These are phyloP conservation scores for Schoenoplectus tabernaemontani DNA, from an alignment of 202 grass and related monocot genomes.

Conservation along the genomic window DNA sequence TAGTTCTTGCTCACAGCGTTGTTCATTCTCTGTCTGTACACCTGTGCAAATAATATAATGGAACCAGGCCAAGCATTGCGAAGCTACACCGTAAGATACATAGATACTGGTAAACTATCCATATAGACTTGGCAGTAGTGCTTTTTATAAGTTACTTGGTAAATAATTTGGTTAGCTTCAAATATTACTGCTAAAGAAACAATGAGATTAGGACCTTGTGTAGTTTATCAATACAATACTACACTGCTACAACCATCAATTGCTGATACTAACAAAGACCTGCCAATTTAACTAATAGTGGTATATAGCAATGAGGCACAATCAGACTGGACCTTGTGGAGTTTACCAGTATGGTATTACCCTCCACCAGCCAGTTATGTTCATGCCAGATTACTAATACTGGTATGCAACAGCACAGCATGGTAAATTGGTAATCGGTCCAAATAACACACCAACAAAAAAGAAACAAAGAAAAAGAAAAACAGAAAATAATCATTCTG, in stretches of 20 bases:
- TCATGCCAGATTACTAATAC: background rate
- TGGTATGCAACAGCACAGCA: background rate
- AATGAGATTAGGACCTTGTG: too few relatives aligned
- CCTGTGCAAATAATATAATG: slow-evolving; percentile 32
- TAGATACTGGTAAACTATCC: too few relatives aligned
- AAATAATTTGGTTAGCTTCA: too few relatives aligned
- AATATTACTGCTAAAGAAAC: too few relatives aligned
- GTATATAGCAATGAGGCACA: background rate
- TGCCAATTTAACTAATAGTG: background rate
- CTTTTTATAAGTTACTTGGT: too few relatives aligned
- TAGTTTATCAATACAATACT: too few relatives aligned
- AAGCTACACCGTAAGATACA: too few relatives aligned
- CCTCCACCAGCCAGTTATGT: background rate
- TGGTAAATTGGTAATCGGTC: background rate
- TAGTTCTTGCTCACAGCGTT: slow-evolving; percentile 92
- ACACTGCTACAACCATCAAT: too few relatives aligned
- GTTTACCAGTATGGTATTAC: background rate
- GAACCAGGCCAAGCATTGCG: slow-evolving; percentile 19
- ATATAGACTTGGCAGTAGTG: too few relatives aligned
- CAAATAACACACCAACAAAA: background rate
- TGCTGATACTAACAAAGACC: background rate
- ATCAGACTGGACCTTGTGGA: background rate
- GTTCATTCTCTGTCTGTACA: slow-evolving; percentile 80
- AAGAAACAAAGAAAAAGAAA: too few relatives aligned
- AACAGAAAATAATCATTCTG: background rate